phyloP scores from a whole-genome alignment of 805 yeast species.

The Yamadazyma philogaea region DNA sequence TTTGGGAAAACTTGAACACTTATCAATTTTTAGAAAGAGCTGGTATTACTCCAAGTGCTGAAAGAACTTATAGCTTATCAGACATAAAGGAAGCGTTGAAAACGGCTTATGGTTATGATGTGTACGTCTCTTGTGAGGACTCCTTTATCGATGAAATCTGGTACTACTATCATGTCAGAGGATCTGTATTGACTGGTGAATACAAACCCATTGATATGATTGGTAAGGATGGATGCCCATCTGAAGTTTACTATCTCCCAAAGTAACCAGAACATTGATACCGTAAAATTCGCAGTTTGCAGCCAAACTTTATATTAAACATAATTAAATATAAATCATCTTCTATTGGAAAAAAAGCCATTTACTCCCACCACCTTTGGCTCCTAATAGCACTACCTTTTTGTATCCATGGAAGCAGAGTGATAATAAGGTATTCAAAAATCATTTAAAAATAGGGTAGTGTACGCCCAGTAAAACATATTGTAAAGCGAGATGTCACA shows the following conservation, averaged over 20 bases:
- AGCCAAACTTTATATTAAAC: neutral
- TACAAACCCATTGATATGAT: slow-evolving; percentile 59
- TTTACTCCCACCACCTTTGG: too few species aligned
- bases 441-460: neutral
- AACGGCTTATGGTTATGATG: slow-evolving; percentile 52
- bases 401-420: too few species aligned
- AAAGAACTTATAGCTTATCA: slow-evolving; percentile 52
- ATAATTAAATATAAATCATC: too few species aligned
- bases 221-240: slow-evolving; percentile 62
- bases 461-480: neutral
- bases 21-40: slow-evolving; percentile 60
- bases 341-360: too few species aligned
- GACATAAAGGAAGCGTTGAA: slow-evolving; percentile 54
- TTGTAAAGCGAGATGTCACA: neutral
- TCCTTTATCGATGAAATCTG: slow-evolving; percentile 59
- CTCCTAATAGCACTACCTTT: too few species aligned
- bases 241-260: slow-evolving; percentile 33
- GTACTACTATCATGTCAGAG: slow-evolving; percentile 77
- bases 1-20: slow-evolving; percentile 45
- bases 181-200: slow-evolving; percentile 65
- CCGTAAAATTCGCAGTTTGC: slow-evolving; percentile 5
- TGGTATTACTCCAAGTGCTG: slow-evolving; percentile 66
- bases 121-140: slow-evolving; percentile 54
- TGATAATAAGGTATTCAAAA: neutral
- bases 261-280: slow-evolving; percentile 8